Evolutionary conservation across 371 early-diverging fungal species (phyloP).

Genomic region (Homolaphlyctis polyrhiza): DNA sequence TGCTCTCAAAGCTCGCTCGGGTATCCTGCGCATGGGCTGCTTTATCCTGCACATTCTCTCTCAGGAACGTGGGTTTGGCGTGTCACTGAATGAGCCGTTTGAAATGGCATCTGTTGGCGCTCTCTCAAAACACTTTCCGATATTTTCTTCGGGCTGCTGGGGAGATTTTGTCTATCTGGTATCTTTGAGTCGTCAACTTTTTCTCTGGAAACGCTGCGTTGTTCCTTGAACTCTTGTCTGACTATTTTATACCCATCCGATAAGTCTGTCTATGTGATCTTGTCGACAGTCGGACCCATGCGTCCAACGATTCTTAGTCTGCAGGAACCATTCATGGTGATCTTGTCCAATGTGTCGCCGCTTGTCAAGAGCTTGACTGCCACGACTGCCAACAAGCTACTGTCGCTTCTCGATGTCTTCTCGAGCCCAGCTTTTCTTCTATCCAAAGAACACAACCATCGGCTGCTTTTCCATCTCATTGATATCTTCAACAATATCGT

Average conservation of each 20-base stretch:
- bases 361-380: constrained; percentile 69
- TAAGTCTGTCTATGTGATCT: constrained; percentile 61
- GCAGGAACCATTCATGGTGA: constrained; percentile 69
- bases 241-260: background rate
- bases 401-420: constrained; percentile 69
- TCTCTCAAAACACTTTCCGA: constrained; percentile 59
- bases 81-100: constrained; percentile 70
- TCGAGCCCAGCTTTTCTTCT: constrained; percentile 75
- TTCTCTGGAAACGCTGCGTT: constrained; percentile 9
- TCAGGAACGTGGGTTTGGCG: constrained; percentile 69
- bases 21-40: constrained; percentile 61
- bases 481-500: constrained; percentile 76
- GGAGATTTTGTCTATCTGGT: constrained; percentile 74
- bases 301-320: constrained; percentile 22
- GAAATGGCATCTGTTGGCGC: constrained; percentile 62
- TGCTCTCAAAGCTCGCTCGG: constrained; percentile 55
- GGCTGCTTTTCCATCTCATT: constrained; percentile 61
- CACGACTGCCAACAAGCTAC: constrained; percentile 64
- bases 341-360: constrained; percentile 77
- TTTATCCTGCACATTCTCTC: constrained; percentile 80
- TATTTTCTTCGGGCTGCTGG: constrained; percentile 66
- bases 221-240: background rate
- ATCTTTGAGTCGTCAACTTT: background rate
- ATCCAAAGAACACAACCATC: constrained; percentile 71
- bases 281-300: constrained; percentile 60